Percentiles rank a stretch among this genome's conserved stretches.
These are phyloP conservation scores for Gamsiella multidivaricata DNA, from an alignment of 192 early-diverging fungal species.

Conservation along the genomic window DNA sequence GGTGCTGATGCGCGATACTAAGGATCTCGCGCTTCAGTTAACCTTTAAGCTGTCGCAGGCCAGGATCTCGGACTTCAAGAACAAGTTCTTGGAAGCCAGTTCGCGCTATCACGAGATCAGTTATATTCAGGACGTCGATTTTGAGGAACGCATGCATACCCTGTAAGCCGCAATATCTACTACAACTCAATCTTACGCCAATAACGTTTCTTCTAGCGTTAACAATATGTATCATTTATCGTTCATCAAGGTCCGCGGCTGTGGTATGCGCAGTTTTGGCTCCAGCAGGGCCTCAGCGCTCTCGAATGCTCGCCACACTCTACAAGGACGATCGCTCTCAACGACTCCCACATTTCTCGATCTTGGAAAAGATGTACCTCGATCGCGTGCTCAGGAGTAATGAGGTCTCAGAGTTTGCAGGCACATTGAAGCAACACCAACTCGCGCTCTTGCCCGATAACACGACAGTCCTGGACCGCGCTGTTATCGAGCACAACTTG, in stretches of 20 bases:
- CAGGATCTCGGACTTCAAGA: constrained; percentile 84
- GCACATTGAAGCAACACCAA: constrained; percentile 82
- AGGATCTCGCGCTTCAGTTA: constrained; percentile 64
- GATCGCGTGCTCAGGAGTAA: constrained; percentile 82
- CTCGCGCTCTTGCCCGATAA: constrained; percentile 77
- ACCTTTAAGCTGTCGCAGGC: constrained; percentile 88
- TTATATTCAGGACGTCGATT: constrained; percentile 72
- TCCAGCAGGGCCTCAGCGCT: constrained; percentile 89
- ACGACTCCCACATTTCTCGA: constrained; percentile 74
- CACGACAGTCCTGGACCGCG: constrained; percentile 87
- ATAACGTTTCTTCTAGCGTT: no score
- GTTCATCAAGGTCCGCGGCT: constrained; percentile 75
- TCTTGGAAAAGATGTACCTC: constrained; percentile 96
- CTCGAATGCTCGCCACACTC: constrained; percentile 86
- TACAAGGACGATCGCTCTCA: constrained; percentile 93
- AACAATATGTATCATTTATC: no score
- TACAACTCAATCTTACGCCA: no score
- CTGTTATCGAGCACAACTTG: constrained; percentile 95
- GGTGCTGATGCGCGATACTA: constrained; percentile 65
- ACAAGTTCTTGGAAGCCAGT: constrained; percentile 87
- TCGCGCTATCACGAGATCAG: constrained; percentile 87
- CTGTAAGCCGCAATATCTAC: constrained; percentile 57
- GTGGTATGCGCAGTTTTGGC: constrained; percentile 92
- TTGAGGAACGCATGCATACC: constrained; percentile 66
- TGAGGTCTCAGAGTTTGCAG: constrained; percentile 85